Percentiles rank a stretch among this genome's conserved stretches.
phyloP scores from a whole-genome alignment of 768 basidiomycete species.

The Sarcodon sp. region DNA sequence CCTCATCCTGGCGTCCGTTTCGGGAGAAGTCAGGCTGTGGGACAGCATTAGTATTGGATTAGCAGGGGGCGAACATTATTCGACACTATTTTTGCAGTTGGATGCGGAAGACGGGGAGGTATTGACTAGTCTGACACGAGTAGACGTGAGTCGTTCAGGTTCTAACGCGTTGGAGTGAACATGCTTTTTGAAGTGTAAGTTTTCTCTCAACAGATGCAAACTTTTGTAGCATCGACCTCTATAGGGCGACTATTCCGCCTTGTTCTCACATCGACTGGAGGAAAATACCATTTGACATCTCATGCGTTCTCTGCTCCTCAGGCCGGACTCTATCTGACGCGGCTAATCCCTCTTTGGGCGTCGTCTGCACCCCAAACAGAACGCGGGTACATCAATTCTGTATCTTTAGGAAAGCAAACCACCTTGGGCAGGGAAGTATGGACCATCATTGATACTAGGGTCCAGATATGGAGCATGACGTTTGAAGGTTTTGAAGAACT shows the following conservation, averaged over 20 bases:
- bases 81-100: constrained; percentile 34
- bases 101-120: constrained; percentile 31
- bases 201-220: constrained; percentile 32
- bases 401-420: constrained; percentile 35
- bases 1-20: constrained; percentile 60
- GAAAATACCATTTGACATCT: constrained; percentile 46
- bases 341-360: constrained; percentile 30
- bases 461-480: constrained; percentile 63
- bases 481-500: constrained; percentile 63
- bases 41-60: constrained; percentile 76
- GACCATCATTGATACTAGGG: constrained; percentile 50
- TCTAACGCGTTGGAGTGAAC: background rate
- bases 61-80: constrained; percentile 63
- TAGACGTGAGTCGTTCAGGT: constrained; percentile 34
- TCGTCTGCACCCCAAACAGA: constrained; percentile 28
- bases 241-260: constrained; percentile 54
- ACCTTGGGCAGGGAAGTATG: constrained; percentile 45
- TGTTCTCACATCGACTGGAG: constrained; percentile 50
- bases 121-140: constrained; percentile 53
- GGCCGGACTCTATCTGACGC: constrained; percentile 27
- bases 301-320: constrained; percentile 50
- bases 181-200: background rate
- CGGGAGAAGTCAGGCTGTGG: constrained; percentile 77
- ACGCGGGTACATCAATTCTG: constrained; percentile 50
- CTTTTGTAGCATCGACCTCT: constrained; percentile 59